Evolutionary conservation across 2,329 filamentous ascomycete genomes (phyloP).

Genomic region (Fusarium sulawesiense): DNA sequence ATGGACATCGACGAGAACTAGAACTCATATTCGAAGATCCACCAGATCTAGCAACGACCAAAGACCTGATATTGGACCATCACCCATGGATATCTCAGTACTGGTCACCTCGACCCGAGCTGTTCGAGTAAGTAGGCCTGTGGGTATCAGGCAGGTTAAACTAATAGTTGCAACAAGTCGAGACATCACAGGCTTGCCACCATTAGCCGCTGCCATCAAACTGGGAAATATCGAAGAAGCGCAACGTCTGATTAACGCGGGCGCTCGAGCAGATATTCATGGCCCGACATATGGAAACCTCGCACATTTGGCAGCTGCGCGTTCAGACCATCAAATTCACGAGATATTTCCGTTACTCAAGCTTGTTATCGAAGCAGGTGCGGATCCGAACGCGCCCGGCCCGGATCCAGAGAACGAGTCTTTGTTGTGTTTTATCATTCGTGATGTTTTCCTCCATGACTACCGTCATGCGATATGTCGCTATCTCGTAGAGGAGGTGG

Average conservation of each 20-base stretch:
- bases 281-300: neutral
- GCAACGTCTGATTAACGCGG: neutral
- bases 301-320: neutral
- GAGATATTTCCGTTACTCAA: neutral
- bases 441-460: rapidly evolving
- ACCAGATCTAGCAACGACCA: neutral
- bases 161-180: neutral
- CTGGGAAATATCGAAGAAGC: neutral
- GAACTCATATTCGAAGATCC: neutral
- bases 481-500: neutral
- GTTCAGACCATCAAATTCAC: neutral
- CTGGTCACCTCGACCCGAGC: neutral
- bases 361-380: neutral
- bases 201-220: neutral
- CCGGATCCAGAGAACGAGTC: neutral
- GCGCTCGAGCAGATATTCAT: neutral
- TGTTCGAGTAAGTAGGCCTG: neutral
- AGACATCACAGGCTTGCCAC: neutral
- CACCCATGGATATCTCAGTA: neutral
- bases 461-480: neutral
- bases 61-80: neutral
- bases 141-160: rapidly evolving
- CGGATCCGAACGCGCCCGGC: neutral
- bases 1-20: neutral
- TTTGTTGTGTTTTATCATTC: neutral